These are phyloP conservation scores for Tulasnella sp. DNA, from an alignment of 768 basidiomycete species.

Conservation along the genomic window DNA sequence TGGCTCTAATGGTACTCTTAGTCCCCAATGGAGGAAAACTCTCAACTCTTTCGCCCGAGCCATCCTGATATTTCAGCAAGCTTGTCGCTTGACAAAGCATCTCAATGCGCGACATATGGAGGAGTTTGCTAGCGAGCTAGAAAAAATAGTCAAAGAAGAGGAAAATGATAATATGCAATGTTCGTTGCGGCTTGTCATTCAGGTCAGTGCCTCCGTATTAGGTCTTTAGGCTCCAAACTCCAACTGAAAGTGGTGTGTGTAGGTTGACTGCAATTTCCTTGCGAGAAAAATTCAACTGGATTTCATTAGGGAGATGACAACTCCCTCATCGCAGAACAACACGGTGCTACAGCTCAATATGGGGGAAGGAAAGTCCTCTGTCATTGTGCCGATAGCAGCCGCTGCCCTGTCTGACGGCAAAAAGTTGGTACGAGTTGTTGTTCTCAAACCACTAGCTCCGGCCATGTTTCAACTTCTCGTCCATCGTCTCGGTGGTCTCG, in stretches of 20 bases:
- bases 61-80: slow-evolving; percentile 17
- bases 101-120: slow-evolving; percentile 22
- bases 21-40: slow-evolving; percentile 24
- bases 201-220: slow-evolving; percentile 24
- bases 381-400: slow-evolving; percentile 37
- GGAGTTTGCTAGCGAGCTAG: slow-evolving; percentile 26
- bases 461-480: slow-evolving; percentile 40
- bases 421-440: slow-evolving; percentile 36
- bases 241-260: slow-evolving; percentile 16
- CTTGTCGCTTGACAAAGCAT: slow-evolving; percentile 16
- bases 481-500: slow-evolving; percentile 33
- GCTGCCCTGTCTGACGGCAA: slow-evolving; percentile 32
- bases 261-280: slow-evolving; percentile 37
- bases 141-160: slow-evolving; percentile 18
- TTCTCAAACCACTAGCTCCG: slow-evolving; percentile 34
- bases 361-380: slow-evolving; percentile 45
- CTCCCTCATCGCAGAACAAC: slow-evolving; percentile 28
- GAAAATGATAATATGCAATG: slow-evolving; percentile 29
- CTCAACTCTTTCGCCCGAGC: slow-evolving; percentile 24
- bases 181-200: slow-evolving; percentile 37
- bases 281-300: slow-evolving; percentile 33
- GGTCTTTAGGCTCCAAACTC: not conserved
- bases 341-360: slow-evolving; percentile 41
- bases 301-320: slow-evolving; percentile 37
- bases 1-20: slow-evolving; percentile 17